Percentiles rank a stretch among this genome's conserved stretches.
Evolutionary conservation across 495 filamentous ascomycete species (phyloP).

Genomic region (Clavariopsis aquatica): DNA sequence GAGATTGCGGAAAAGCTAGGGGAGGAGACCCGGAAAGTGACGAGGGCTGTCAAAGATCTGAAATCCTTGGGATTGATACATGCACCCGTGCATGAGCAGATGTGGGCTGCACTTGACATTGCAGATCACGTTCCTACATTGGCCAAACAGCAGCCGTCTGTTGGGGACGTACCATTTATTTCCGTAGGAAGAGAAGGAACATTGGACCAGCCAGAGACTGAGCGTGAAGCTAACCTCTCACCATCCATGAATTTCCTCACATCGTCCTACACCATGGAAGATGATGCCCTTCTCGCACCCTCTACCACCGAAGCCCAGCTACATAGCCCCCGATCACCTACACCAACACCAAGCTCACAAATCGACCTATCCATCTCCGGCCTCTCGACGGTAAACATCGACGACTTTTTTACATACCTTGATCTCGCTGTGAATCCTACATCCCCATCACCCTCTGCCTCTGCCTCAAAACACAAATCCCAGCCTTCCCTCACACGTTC

Average conservation of each 20-base stretch:
- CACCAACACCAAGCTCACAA: not conserved
- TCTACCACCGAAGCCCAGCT: not conserved
- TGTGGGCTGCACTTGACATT: not conserved
- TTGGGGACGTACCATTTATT: too few relatives aligned
- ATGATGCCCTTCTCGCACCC: not conserved
- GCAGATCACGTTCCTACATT: not conserved
- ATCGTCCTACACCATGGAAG: not conserved
- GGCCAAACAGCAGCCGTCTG: not conserved
- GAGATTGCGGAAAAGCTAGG: not conserved
- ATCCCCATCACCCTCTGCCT: not conserved
- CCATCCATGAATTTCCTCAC: not conserved
- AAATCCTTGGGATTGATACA: not conserved
- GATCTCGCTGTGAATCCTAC: not conserved
- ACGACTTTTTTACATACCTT: constrained; percentile 26
- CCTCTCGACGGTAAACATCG: constrained; percentile 15
- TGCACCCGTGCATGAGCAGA: not conserved
- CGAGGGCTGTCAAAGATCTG: not conserved
- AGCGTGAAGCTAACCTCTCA: too few relatives aligned
- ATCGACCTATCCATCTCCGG: constrained; percentile 14
- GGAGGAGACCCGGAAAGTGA: not conserved
- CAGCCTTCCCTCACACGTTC: not conserved
- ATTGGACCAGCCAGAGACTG: too few relatives aligned
- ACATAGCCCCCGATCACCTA: not conserved
- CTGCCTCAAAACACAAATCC: not conserved
- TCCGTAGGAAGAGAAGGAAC: too few relatives aligned